A percentile compares a stretch with the other conserved stretches of the same genome.
phyloP scores from a whole-genome alignment of 2,329 filamentous ascomycete genomes.

The Mollisiaceae sp. region DNA sequence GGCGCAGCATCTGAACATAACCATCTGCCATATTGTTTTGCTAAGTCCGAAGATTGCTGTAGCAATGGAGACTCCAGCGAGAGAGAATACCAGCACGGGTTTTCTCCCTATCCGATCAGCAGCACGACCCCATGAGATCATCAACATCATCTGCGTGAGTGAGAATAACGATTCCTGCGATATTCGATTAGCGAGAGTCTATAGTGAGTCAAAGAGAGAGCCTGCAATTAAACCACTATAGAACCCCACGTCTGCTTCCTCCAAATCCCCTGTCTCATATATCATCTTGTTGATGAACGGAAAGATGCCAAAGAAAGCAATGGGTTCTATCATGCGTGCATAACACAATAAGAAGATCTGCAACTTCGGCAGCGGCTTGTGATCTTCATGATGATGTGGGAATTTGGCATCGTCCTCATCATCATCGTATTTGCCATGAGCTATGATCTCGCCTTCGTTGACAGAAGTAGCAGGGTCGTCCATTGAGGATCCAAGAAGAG shows the following conservation, averaged over 20 bases:
- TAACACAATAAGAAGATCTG: conserved; percentile 78
- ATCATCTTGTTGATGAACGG: conserved; percentile 83
- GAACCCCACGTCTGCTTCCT: conserved; percentile 74
- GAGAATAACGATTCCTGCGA: conserved; percentile 69
- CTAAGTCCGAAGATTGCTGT: conserved; percentile 73
- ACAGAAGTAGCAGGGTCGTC: conserved; percentile 14
- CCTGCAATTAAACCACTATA: conserved; percentile 73
- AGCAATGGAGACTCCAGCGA: conserved; percentile 65
- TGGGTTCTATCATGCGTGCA: conserved; percentile 73
- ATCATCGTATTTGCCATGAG: conserved; percentile 7
- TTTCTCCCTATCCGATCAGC: conserved; percentile 74
- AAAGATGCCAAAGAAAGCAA: conserved; percentile 85
- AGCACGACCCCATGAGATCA: conserved; percentile 74
- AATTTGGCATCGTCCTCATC: neutral
- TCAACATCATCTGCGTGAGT: conserved; percentile 75
- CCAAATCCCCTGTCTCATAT: conserved; percentile 64
- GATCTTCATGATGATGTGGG: conserved; percentile 21
- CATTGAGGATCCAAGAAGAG: conserved; percentile 25
- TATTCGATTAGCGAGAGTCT: neutral
- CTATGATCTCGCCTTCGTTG: conserved; percentile 20
- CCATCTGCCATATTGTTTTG: conserved; percentile 72
- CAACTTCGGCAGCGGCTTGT: conserved; percentile 58
- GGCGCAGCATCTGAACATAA: conserved; percentile 71
- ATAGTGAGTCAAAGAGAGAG: conserved; percentile 1
- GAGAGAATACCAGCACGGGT: conserved; percentile 70